Evolutionary conservation across 192 early-diverging fungal species (phyloP), one percentile per base, ranked within the genome.

Genomic region (Chytriomyces sp.): DNA sequence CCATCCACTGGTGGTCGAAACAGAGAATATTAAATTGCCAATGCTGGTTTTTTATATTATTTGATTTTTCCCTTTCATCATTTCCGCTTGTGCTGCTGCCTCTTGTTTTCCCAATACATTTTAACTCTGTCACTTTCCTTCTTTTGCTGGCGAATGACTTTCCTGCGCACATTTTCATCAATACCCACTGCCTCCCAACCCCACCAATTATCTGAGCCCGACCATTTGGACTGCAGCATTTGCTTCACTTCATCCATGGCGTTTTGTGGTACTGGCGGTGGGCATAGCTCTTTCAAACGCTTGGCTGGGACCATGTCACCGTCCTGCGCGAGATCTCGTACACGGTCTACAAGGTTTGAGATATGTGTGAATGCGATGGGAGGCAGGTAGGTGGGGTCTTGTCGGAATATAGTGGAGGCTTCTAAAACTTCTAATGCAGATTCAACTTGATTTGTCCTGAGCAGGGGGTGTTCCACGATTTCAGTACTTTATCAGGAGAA

Each of bases 171-270:
- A 49, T 73, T 44, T 49, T 77, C 67, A 24, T 82, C 78, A 49
- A 84, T 50, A 6, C 84, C 84, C 35, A 85, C 23, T 24, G 76
- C 65, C 28, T 82, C 73, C 84, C 84, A 85, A 45, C 84, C 84
- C 84, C 84, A 85, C 84, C 84, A 85, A 45, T 69, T 65, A 3
- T 71, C 64, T 13, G 47, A 65, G 13, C 64, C 73, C 13, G 81
- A 59, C 62, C 67, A 77, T 47, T 83, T 82, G 24, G 49, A 72
- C 47, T 73, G 74, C 13, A 83, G 67, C 72, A 66, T 75, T 18
- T 48, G 43, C 53, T 60, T 50, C 7, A 84, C 85, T 49, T 79
- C 75, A 13, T 80, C 70, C 9, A 64, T 44, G 5, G 70, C 45
- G 26, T 43, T 76, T 20, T 69, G 28, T 6, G 80, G 48, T 7